These are phyloP conservation scores for Carex scoparia DNA, from an alignment of 176 grass and related monocot genomes.

Conservation along the genomic window DNA sequence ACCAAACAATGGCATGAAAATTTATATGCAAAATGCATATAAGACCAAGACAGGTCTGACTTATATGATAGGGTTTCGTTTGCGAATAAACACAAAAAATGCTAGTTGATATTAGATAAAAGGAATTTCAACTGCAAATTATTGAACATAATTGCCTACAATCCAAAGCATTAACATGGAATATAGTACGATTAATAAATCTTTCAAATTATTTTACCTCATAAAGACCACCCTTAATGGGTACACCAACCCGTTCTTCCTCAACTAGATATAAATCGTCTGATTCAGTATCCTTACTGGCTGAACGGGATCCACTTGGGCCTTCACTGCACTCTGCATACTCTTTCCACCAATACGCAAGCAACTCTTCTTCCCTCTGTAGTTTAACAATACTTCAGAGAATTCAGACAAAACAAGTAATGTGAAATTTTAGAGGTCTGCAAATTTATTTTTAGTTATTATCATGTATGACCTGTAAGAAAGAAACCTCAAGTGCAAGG, in stretches of 20 bases:
- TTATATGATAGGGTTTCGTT: neutral
- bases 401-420: constrained; percentile 3
- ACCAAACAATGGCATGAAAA: no score
- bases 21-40: no score
- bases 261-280: constrained; percentile 64
- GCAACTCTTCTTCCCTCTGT: constrained; percentile 81
- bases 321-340: constrained; percentile 88
- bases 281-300: constrained; percentile 32
- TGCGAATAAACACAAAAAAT: neutral
- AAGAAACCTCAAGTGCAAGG: constrained; percentile 82
- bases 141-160: neutral
- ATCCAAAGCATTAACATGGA: neutral
- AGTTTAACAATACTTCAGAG: constrained; percentile 28
- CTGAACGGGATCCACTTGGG: constrained; percentile 41
- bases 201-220: constrained; percentile 47
- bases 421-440: neutral
- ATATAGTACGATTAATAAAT: neutral
- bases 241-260: constrained; percentile 91
- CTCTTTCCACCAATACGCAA: constrained; percentile 94
- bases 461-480: constrained; percentile 49
- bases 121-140: neutral
- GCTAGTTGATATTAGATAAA: neutral
- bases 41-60: no score
- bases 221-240: constrained; percentile 92
- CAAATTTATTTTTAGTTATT: neutral